phyloP scores from a whole-genome alignment of 2,329 filamentous ascomycete genomes.

The Corynespora cassiicola region DNA sequence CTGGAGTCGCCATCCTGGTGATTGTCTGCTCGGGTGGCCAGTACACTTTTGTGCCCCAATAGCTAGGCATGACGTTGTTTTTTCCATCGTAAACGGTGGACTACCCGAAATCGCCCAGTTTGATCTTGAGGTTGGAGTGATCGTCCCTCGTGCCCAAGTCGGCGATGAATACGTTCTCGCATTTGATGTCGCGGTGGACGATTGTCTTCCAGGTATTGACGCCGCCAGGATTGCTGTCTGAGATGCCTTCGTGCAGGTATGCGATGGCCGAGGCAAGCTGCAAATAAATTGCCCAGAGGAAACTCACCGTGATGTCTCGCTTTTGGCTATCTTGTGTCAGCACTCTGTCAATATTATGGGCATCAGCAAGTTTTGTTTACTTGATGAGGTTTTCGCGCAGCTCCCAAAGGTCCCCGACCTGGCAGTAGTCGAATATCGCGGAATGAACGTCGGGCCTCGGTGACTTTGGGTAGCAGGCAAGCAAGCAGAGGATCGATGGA shows the following conservation, averaged over 20 bases:
- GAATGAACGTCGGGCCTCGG: slow-evolving; percentile 4
- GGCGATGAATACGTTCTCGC: slow-evolving; percentile 82
- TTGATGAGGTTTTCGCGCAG: too few species aligned
- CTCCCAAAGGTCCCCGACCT: slow-evolving; percentile 18
- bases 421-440: slow-evolving; percentile 22
- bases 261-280: slow-evolving; percentile 22
- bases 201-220: slow-evolving; percentile 76
- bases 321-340: too few species aligned
- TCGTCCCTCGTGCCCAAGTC: slow-evolving; percentile 14
- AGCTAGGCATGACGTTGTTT: slow-evolving; percentile 1
- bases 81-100: slow-evolving; percentile 61
- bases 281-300: slow-evolving; percentile 19
- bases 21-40: slow-evolving; percentile 31
- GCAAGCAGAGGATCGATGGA: slow-evolving; percentile 13
- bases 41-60: slow-evolving; percentile 15
- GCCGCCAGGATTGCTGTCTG: slow-evolving; percentile 1
- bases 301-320: too few species aligned
- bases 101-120: slow-evolving; percentile 74
- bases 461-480: slow-evolving; percentile 8
- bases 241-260: slow-evolving; percentile 28
- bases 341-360: too few species aligned
- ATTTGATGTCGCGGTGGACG: slow-evolving; percentile 94
- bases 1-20: slow-evolving; percentile 9
- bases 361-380: too few species aligned
- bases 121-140: slow-evolving; percentile 52